Percentiles rank a stretch among this genome's conserved stretches.
Evolutionary conservation across 2,329 filamentous ascomycete species (phyloP).

Genomic region (Claviceps capensis): DNA sequence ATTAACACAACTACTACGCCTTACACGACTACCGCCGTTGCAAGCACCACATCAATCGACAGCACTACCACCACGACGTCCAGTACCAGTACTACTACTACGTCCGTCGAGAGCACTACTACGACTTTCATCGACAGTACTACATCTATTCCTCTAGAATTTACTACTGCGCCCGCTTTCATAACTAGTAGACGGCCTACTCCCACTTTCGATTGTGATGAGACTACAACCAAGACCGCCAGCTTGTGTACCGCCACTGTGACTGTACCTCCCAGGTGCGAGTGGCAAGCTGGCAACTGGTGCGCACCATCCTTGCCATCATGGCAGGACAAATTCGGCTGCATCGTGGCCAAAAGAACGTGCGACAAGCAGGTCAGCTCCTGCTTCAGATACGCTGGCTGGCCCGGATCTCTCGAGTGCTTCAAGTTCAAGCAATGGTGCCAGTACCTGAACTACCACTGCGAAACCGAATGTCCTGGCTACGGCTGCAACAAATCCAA

Average conservation of each 20-base stretch:
- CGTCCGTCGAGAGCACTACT: no score
- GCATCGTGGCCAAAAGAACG: slow-evolving; percentile 27
- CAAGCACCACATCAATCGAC: no score
- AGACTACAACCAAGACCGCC: slow-evolving; percentile 14
- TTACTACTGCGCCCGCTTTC: neutral
- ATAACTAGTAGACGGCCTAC: neutral
- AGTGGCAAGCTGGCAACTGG: slow-evolving; percentile 42
- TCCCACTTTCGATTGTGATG: no score
- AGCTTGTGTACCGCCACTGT: slow-evolving; percentile 34
- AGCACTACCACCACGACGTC: no score
- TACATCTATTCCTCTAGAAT: neutral
- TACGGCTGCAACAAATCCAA: slow-evolving; percentile 26
- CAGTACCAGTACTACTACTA: no score
- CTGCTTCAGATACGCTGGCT: slow-evolving; percentile 38
- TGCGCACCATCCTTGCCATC: slow-evolving; percentile 35
- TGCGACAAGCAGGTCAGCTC: slow-evolving; percentile 33
- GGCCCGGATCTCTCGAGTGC: slow-evolving; percentile 34
- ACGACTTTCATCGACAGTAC: neutral
- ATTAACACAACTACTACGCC: no score
- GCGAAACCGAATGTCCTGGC: slow-evolving; percentile 21
- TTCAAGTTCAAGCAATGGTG: slow-evolving; percentile 39
- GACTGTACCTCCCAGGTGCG: slow-evolving; percentile 32
- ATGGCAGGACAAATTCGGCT: slow-evolving; percentile 29
- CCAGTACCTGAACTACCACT: slow-evolving; percentile 30
- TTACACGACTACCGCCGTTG: no score